Evolutionary conservation across 2,329 filamentous ascomycete species (phyloP).

Genomic region (Alternaria sp.): DNA sequence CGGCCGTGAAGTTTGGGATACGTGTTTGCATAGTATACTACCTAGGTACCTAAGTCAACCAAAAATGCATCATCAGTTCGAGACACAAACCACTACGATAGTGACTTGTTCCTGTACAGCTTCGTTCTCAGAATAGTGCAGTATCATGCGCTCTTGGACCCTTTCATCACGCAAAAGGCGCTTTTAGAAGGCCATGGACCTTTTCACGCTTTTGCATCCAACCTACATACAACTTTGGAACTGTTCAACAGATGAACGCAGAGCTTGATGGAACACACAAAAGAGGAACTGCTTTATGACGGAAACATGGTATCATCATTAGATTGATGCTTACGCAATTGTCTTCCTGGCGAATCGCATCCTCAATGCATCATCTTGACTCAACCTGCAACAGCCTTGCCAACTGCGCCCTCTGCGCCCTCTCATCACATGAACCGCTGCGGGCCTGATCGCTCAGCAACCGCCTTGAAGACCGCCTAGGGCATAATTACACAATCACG

Average conservation of each 20-base stretch:
- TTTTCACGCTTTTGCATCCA: background rate
- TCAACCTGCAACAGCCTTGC: constrained; percentile 4
- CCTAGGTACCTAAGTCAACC: background rate
- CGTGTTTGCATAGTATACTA: background rate
- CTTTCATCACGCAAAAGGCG: background rate
- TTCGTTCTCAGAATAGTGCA: background rate
- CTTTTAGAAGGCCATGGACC: background rate
- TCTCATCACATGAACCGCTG: background rate
- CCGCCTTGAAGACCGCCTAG: constrained; percentile 7
- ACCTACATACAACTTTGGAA: background rate
- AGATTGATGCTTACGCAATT: background rate
- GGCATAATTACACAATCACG: background rate
- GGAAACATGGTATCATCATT: background rate
- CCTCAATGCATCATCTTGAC: background rate
- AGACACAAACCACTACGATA: background rate
- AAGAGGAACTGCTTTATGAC: background rate
- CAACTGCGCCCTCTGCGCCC: constrained; percentile 6
- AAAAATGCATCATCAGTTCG: background rate
- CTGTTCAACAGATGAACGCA: background rate
- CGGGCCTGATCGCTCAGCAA: constrained; percentile 1
- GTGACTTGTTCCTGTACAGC: background rate
- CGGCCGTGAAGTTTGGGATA: constrained; percentile 5
- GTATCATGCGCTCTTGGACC: background rate
- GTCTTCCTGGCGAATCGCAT: background rate
- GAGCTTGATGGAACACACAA: background rate